Percentiles rank a stretch among this genome's conserved stretches.
phyloP scores from a whole-genome alignment of 2,329 filamentous ascomycete species.

The Pyrenochaeta sp. region DNA sequence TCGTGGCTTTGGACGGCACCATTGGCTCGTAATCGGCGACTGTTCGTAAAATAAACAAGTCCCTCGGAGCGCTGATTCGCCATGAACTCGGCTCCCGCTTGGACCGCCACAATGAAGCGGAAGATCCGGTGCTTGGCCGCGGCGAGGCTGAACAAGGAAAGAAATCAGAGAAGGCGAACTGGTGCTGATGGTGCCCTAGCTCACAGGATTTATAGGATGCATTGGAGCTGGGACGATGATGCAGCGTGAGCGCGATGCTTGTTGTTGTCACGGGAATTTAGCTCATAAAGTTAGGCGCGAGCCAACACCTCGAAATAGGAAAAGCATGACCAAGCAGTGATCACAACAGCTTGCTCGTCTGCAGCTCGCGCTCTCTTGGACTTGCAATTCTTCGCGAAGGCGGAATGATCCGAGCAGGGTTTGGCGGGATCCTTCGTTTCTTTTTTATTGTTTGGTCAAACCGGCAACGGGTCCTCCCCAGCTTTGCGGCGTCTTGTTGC shows the following conservation, averaged over 20 bases:
- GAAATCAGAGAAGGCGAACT: slow-evolving; percentile 12
- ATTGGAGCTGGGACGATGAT: slow-evolving; percentile 16
- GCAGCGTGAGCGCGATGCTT: slow-evolving; percentile 6
- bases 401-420: slow-evolving; percentile 45
- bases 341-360: slow-evolving; percentile 27
- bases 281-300: slow-evolving; percentile 15
- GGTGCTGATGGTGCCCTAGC: slow-evolving; percentile 25
- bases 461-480: slow-evolving; percentile 32
- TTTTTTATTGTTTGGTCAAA: slow-evolving; percentile 43
- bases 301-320: slow-evolving; percentile 27
- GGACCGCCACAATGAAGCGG: slow-evolving; percentile 34
- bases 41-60: slow-evolving; percentile 39
- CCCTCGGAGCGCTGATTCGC: slow-evolving; percentile 38
- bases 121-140: slow-evolving; percentile 36
- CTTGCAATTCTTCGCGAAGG: slow-evolving; percentile 26
- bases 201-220: slow-evolving; percentile 13
- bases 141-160: slow-evolving; percentile 39
- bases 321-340: slow-evolving; percentile 36
- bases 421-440: slow-evolving; percentile 39
- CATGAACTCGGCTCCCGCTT: slow-evolving; percentile 33
- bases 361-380: slow-evolving; percentile 31
- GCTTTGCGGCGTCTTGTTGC: slow-evolving; percentile 29
- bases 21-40: slow-evolving; percentile 38
- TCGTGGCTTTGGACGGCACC: slow-evolving; percentile 26
- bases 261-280: slow-evolving; percentile 5